Evolutionary conservation across 2,329 filamentous ascomycete species (phyloP).

Genomic region (Exophiala oligosperma): DNA sequence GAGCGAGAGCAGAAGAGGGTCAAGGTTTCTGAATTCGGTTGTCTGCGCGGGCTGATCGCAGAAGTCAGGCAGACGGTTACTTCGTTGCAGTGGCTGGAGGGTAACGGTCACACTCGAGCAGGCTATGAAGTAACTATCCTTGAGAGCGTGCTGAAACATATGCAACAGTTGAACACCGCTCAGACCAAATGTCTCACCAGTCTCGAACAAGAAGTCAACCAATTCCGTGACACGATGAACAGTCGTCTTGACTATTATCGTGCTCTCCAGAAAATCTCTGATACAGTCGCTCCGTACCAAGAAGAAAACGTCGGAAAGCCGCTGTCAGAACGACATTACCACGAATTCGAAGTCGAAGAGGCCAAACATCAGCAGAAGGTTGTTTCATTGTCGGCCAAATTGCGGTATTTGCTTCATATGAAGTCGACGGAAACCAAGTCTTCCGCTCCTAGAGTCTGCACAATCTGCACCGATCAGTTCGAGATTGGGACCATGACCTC

Average conservation of each 20-base stretch:
- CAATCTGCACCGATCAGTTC: slow-evolving; percentile 80
- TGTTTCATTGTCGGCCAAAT: slow-evolving; percentile 66
- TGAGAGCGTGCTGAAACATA: slow-evolving; percentile 60
- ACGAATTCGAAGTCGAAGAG: slow-evolving; percentile 48
- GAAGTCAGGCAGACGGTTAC: slow-evolving; percentile 66
- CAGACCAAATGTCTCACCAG: slow-evolving; percentile 54
- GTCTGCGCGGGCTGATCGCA: slow-evolving; percentile 68
- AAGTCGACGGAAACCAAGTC: slow-evolving; percentile 61
- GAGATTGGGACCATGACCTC: slow-evolving; percentile 78
- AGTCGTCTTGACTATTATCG: slow-evolving; percentile 84
- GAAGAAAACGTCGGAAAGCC: slow-evolving; percentile 62
- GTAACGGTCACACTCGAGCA: slow-evolving; percentile 56
- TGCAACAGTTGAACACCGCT: slow-evolving; percentile 53
- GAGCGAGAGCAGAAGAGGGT: slow-evolving; percentile 47
- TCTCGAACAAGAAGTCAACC: slow-evolving; percentile 67
- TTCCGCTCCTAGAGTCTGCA: slow-evolving; percentile 68
- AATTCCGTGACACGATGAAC: slow-evolving; percentile 79
- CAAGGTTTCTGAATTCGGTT: slow-evolving; percentile 52
- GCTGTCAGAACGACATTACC: slow-evolving; percentile 53
- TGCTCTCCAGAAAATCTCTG: slow-evolving; percentile 87
- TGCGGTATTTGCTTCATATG: slow-evolving; percentile 69
- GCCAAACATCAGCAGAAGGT: slow-evolving; percentile 58
- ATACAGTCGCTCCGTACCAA: slow-evolving; percentile 72
- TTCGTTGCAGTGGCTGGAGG: slow-evolving; percentile 59
- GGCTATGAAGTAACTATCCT: slow-evolving; percentile 66